Base-by-base conservation (phyloP, 2,329 filamentous ascomycete species). In the Fusarium sp. region DNA sequence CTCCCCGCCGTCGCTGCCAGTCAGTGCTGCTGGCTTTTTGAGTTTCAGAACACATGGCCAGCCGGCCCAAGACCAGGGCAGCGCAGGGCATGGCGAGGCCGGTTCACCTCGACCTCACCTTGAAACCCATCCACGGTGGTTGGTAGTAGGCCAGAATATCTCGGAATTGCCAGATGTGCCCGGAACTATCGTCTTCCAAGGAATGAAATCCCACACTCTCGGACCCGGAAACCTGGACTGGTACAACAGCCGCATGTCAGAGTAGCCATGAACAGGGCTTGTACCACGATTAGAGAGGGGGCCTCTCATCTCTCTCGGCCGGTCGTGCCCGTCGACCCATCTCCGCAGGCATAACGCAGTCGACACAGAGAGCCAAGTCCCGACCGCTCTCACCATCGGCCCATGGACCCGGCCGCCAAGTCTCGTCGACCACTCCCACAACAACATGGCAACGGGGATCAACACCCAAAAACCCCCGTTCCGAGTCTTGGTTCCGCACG, bases 351-450 rank as follows among this genome's bases (percentile, higher is more conserved):
- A 73, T 24, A 55, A 33, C 66, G 58, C 49, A 67, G 55, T 58
- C 51, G 64, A 58, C 33, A 51, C 17, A 31, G 46, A 53, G 49
- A 53, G 66, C 61, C 55, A 67, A 69, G 67, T 62, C 60, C 65
- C 62, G 63, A 69, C 62, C 64, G 68, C 64, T 66, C 67, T 64
- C 59, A 53, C 60, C 74, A 67, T 70, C 75, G 74, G 75, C 72
- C 70, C 68, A 77, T 70, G 56, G 64, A 75, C 44, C 75, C 75
- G 72, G 57, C 49, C 64, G 75, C 75, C 74, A 77, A 77, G 75
- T 71, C 72, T 67, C 31, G 44, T 67, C 53, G 22, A 49, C 44
- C 64, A 65, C 65, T 46, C 16, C 38, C 59, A 53, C 46, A 46
- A 29, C 60, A 68, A 62, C 66, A 74, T 68, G 36, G 38, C 69